Evolutionary conservation across 1,284 basidiomycete species (phyloP), one percentile per base, ranked within the genome.

Genomic region (Caloboletus firmus): DNA sequence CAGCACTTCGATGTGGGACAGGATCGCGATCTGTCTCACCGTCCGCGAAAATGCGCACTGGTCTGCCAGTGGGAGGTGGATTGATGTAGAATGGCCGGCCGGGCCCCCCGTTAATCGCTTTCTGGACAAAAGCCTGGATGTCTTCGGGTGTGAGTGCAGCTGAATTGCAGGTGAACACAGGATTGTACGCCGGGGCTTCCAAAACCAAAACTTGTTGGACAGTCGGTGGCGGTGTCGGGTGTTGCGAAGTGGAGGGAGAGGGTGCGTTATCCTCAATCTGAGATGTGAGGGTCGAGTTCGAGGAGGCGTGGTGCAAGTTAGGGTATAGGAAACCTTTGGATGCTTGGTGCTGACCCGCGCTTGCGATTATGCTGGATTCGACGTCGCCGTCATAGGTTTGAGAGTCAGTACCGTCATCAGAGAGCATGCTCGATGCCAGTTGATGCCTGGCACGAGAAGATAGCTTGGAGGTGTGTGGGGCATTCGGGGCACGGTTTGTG

Each of bases 1-100:
- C 30, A 67, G 41, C 12, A 30, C 64, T 59, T n/a, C 18, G 26
- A 43, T 17, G n/a, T 35, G 43, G 49, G 31, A 48, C 1, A 42
- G 22, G 24, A 22, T 31, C 8, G 39, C 52, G 34, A 61, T 61
- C 2, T 22, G 11, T 64, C 73, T 62, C 63, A 79, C 91, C 96
- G 74, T 99, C 97, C 1, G 97, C 95, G 66, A 98, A 99, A 41
- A 99, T 83, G 55, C 96, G 82, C 17, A 97, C 84, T 0, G 95
- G 93, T 49, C 95, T 78, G 54, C 81, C 86, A 13, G 75, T 75
- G 1, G 93, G 91, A 0, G 95, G 93, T 31, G 81, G 75, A 61
- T 93, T 95, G 67, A 96, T 95, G 69, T 81, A 87, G 77, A 95
- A 98, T 59, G 76, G 75, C 55, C 89, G 79, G 61, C 75, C 71